Percentiles rank a stretch among this genome's conserved stretches.
phyloP scores from a whole-genome alignment of 805 yeast species.

The Candida pini region DNA sequence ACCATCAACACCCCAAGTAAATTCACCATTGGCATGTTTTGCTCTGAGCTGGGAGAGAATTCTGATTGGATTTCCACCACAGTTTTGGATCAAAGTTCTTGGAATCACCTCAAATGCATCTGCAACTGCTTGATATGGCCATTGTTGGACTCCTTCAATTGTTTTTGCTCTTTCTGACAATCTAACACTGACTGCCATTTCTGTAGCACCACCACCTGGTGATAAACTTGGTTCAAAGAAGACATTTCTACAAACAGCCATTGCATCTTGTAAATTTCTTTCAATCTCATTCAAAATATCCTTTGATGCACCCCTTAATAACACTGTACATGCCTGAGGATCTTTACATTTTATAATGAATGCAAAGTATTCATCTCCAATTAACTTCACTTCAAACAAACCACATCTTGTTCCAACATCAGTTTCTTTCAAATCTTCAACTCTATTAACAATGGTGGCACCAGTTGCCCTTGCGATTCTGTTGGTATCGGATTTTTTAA shows the following conservation, averaged over 20 bases:
- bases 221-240: slow-evolving; percentile 89
- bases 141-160: slow-evolving; percentile 91
- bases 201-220: slow-evolving; percentile 99
- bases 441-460: slow-evolving; percentile 92
- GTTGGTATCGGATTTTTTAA: slow-evolving; percentile 91
- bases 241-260: slow-evolving; percentile 95
- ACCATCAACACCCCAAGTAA: slow-evolving; percentile 91
- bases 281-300: slow-evolving; percentile 95
- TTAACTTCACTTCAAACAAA: slow-evolving; percentile 83
- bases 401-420: slow-evolving; percentile 92
- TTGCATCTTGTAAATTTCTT: slow-evolving; percentile 95
- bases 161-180: slow-evolving; percentile 86
- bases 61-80: slow-evolving; percentile 95
- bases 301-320: slow-evolving; percentile 94
- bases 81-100: slow-evolving; percentile 92
- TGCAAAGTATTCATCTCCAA: slow-evolving; percentile 96
- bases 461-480: slow-evolving; percentile 97
- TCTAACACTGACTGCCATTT: slow-evolving; percentile 92
- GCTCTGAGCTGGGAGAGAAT: slow-evolving; percentile 88
- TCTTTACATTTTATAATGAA: slow-evolving; percentile 72
- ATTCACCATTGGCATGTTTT: slow-evolving; percentile 86
- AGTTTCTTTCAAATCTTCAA: slow-evolving; percentile 86
- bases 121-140: slow-evolving; percentile 99
- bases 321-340: slow-evolving; percentile 90
- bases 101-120: slow-evolving; percentile 99